These are phyloP conservation scores for peach (Prunus persica) DNA, from an alignment of 306 rosid species.

Conservation along the genomic window Prunus_persica_NCBIv2 NC_034009.1:12226001-12226500, in stretches of 20 bases:
- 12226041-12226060: conserved; percentile 24
- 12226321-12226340: conserved; percentile 31
- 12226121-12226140: conserved; percentile 36
- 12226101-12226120: conserved; percentile 35
- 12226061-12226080: conserved; percentile 20
- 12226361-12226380: conserved; percentile 36
- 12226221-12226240: conserved; percentile 26
- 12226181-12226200: conserved; percentile 38
- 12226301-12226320: conserved; percentile 32
- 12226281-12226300: conserved; percentile 21
- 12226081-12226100: conserved; percentile 14
- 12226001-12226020: conserved; percentile 13
- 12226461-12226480: conserved; percentile 37
- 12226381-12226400: conserved; percentile 35
- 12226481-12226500: background rate
- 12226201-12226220: conserved; percentile 37
- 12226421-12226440: conserved; percentile 9
- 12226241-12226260: conserved; percentile 25
- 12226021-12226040: conserved; percentile 28
- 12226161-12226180: conserved; percentile 39
- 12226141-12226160: conserved; percentile 30
- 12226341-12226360: conserved; percentile 33
- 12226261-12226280: background rate
- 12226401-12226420: conserved; percentile 43
- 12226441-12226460: conserved; percentile 37